Base-by-base conservation (phyloP, 495 filamentous ascomycete species). In the Terfezia boudieri region DNA sequence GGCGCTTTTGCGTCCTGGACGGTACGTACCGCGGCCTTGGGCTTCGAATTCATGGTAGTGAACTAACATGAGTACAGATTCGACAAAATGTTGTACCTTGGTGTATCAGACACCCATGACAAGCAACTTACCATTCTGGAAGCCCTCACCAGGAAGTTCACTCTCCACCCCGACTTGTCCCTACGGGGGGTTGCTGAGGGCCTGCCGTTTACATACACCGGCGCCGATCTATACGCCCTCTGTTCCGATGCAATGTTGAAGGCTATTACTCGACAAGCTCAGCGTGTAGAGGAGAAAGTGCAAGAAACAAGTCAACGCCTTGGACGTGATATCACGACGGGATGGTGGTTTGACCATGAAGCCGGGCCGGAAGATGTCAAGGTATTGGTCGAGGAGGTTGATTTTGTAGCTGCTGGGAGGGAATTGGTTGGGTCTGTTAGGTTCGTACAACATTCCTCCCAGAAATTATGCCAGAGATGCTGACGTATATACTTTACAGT, bases 191-290 rank as follows among this genome's bases (percentile, higher is more conserved):
- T 96, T 23, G 81, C 90, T 8, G 77, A 86, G 36, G 71, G 71
- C 4, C 74, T 98, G 11, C 92, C 92, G 26, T 86, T 95, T 67
- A 98, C 90, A 5, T 98, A 94, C 67, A 96, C 90, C 0, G 90
- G 90, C 60, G 90, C 90, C 48, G 90, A 98, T 67, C 76, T 98
- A 59, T 98, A 98, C 66, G 90, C 90, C 1, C 73, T 98, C 43
- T 94, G 88, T 69, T 94, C 86, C 12, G 90, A 98, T 68, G 84
- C 90, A 37, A 96, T 98, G 92, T 80, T 98, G 52, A 98, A 96
- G 67, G 90, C 92, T 6, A 87, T 96, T 55, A 96, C 89, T 0
- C 78, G 90, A 5, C 86, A 93, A 65, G 86, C 92, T 0, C 74
- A 76, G 2, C 72, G 78, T 1, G 87, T 94, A 12, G 90, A 98